Conservation (phyloP, 805 yeast genomes). For the Tetrapisispora arboricola region DNA sequence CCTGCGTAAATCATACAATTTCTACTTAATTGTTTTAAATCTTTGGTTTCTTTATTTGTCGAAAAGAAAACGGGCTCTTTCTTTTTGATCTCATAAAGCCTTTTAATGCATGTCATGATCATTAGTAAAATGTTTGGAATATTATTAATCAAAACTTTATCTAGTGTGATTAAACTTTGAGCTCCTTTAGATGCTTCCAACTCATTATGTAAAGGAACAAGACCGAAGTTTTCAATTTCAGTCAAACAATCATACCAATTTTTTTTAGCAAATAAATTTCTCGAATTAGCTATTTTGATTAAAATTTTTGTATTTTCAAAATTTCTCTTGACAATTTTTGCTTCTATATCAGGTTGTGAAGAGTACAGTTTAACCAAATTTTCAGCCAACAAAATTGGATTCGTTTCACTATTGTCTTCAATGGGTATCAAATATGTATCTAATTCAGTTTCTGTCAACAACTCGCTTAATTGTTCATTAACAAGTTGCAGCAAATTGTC, state of each 20-base stretch:
- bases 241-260: slow-evolving; percentile 53
- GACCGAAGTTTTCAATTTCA: slow-evolving; percentile 47
- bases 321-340: slow-evolving; percentile 41
- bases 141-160: slow-evolving; percentile 65
- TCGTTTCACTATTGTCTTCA: slow-evolving; percentile 36
- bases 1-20: slow-evolving; percentile 94
- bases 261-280: slow-evolving; percentile 45
- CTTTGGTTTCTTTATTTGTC: slow-evolving; percentile 39
- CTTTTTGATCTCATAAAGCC: slow-evolving; percentile 37
- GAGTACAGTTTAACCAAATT: slow-evolving; percentile 30
- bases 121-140: slow-evolving; percentile 72
- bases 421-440: slow-evolving; percentile 39
- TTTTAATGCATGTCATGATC: slow-evolving; percentile 67
- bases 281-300: slow-evolving; percentile 56
- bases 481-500: slow-evolving; percentile 68
- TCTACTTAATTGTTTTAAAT: slow-evolving; percentile 55
- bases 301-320: slow-evolving; percentile 57
- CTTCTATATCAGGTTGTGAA: slow-evolving; percentile 51
- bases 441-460: slow-evolving; percentile 59
- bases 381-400: slow-evolving; percentile 32
- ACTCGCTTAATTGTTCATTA: slow-evolving; percentile 69
- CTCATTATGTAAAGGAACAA: slow-evolving; percentile 57
- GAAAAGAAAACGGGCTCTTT: slow-evolving; percentile 14
- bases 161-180: slow-evolving; percentile 52
- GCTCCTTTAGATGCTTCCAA: slow-evolving; percentile 54